Percentiles rank a stretch among this genome's conserved stretches.
Evolutionary conservation across 257 asterid species (phyloP).

Genomic region (Nicotiana knightiana): DNA sequence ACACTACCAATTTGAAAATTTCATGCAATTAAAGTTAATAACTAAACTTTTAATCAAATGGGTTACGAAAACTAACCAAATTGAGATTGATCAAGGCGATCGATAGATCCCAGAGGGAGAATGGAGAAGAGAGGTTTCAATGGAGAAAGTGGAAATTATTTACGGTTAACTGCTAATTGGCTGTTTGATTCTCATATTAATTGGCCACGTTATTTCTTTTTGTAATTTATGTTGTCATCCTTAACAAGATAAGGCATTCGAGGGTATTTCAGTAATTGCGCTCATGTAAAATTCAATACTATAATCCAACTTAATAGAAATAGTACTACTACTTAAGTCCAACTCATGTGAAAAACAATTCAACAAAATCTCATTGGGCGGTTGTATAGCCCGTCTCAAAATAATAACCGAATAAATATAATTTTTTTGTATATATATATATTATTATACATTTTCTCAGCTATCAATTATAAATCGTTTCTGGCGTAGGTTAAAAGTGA

Average conservation of each 20-base stretch:
- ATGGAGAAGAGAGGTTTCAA: background rate
- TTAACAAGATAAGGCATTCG: background rate
- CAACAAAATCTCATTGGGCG: background rate
- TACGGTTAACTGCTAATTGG: conserved; percentile 9
- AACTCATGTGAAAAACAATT: background rate
- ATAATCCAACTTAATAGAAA: background rate
- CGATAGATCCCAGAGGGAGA: background rate
- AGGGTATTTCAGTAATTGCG: background rate
- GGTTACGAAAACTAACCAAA: background rate
- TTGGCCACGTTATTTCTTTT: background rate
- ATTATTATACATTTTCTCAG: too few species aligned
- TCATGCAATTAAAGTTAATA: background rate
- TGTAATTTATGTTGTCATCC: background rate
- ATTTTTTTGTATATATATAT: too few species aligned
- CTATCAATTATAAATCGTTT: too few species aligned
- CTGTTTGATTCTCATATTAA: conserved; percentile 11
- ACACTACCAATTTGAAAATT: background rate
- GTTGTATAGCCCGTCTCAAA: background rate
- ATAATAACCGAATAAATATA: too few species aligned
- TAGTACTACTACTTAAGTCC: background rate
- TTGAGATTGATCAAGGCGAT: background rate
- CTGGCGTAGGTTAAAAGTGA: too few species aligned
- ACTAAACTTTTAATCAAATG: background rate
- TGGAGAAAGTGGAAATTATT: background rate
- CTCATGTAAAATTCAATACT: background rate